Evolutionary conservation across 2,329 filamentous ascomycete species (phyloP).

Genomic region (Colletotrichum salicis): DNA sequence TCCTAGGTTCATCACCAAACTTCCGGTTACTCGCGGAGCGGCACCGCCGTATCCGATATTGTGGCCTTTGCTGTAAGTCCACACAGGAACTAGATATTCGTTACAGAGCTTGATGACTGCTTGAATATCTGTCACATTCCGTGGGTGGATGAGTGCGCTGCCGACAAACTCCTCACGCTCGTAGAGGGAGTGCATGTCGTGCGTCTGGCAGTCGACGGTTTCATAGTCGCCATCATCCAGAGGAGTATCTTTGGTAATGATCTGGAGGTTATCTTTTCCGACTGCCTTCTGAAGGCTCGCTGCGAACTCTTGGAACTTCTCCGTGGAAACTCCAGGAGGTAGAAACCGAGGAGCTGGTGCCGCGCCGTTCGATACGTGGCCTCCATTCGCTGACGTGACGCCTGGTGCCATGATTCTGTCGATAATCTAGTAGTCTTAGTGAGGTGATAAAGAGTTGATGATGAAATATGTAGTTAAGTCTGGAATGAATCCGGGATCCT

Average conservation of each 20-base stretch:
- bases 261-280: slow-evolving; percentile 24
- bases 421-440: background rate
- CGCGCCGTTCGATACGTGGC: background rate
- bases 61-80: slow-evolving; percentile 59
- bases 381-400: slow-evolving; percentile 2
- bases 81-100: slow-evolving; percentile 56
- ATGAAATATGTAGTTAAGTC: background rate
- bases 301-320: slow-evolving; percentile 24
- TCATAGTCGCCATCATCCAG: slow-evolving; percentile 27
- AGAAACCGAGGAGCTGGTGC: slow-evolving; percentile 15
- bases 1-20: slow-evolving; percentile 63
- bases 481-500: background rate
- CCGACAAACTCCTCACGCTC: slow-evolving; percentile 56
- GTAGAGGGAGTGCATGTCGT: slow-evolving; percentile 51
- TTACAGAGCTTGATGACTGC: slow-evolving; percentile 57
- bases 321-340: slow-evolving; percentile 4
- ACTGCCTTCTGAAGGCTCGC: slow-evolving; percentile 7
- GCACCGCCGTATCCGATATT: slow-evolving; percentile 67
- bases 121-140: slow-evolving; percentile 55
- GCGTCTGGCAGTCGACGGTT: slow-evolving; percentile 27
- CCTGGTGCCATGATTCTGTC: slow-evolving; percentile 19
- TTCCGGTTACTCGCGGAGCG: slow-evolving; percentile 61
- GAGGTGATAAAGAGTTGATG: too few species aligned
- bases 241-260: slow-evolving; percentile 16
- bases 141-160: slow-evolving; percentile 48